Evolutionary conservation across 495 filamentous ascomycete species (phyloP), one percentile per base, ranked within the genome.

Genomic region (Tuber calosporum): DNA sequence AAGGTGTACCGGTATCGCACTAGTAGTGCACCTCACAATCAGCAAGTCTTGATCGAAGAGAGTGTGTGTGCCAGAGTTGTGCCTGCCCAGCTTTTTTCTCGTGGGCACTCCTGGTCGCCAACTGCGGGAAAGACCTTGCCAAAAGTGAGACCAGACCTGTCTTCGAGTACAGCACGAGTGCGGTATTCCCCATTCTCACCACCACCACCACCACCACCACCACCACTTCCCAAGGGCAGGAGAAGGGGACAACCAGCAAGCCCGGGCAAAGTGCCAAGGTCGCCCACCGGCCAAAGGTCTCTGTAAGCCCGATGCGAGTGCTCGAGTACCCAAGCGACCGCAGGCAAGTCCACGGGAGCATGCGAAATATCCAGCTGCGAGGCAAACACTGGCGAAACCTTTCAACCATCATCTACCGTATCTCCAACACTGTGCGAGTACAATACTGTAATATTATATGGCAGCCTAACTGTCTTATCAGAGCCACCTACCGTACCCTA

Each of bases 81-180:
- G 53, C 53, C 53, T 62, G 53, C 53, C 53, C 53, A 62, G 53
- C 53, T 62, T 62, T 62, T 30, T 62, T 62, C 53, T 62, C 53
- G 26, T 30, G 13, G 53, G 9, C 53, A 62, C 26, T 34, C 53
- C 19, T 17, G 53, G 26, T 62, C 53, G 53, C 53, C 53, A 62
- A 62, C 53, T 1, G 53, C 53, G 53, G 53, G 53, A 62, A 62
- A 62, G 26, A 62, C 53, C 26, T 15, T 34, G 34, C 53, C 26
- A 34, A 34, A 34, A 34, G 53, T 19, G 26, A 62, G 30, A 62
- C 34, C 53, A 62, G 17, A 62, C 26, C 13, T 62, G 11, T 17
- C 53, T 13, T 62, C 53, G n/a, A n/a, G n/a, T n/a, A n/a, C n/a
- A n/a, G n/a, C n/a, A n/a, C n/a, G n/a, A n/a, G n/a, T n/a, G n/a